A percentile compares a stretch with the other conserved stretches of the same genome.
Evolutionary conservation across 2,329 filamentous ascomycete genomes (phyloP).

Genomic region (Alternaria rosae): DNA sequence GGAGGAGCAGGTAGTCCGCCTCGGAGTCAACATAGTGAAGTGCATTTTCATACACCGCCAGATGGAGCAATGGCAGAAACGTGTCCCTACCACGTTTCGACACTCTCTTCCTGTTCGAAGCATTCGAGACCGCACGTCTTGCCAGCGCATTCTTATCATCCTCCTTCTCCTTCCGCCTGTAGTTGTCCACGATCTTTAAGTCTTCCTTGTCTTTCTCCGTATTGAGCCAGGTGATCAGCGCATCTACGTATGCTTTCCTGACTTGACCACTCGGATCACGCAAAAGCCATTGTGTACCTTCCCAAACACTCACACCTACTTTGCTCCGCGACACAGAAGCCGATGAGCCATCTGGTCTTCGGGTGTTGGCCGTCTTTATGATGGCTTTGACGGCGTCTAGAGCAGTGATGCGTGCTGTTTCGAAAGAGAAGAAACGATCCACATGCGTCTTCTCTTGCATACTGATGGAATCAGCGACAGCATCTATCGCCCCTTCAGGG

Average conservation of each 20-base stretch:
- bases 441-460: constrained; percentile 61
- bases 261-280: constrained; percentile 80
- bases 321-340: constrained; percentile 72
- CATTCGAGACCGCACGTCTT: constrained; percentile 73
- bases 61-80: constrained; percentile 82
- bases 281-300: constrained; percentile 93
- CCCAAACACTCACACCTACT: constrained; percentile 86
- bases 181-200: constrained; percentile 67
- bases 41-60: constrained; percentile 88
- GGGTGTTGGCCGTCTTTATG: constrained; percentile 76
- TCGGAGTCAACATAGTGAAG: constrained; percentile 70
- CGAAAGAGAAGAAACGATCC: constrained; percentile 69
- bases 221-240: constrained; percentile 82
- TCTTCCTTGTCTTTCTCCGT: constrained; percentile 77
- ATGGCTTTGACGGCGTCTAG: constrained; percentile 84
- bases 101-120: constrained; percentile 67
- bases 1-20: constrained; percentile 76
- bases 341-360: constrained; percentile 50
- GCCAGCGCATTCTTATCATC: constrained; percentile 56
- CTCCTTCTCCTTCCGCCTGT: constrained; percentile 49
- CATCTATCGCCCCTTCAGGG: constrained; percentile 57
- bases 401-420: constrained; percentile 68
- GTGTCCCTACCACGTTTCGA: constrained; percentile 65
- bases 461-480: constrained; percentile 57
- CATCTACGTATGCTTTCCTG: constrained; percentile 84